Percentiles rank a stretch among this genome's conserved stretches.
phyloP scores from a whole-genome alignment of 495 filamentous ascomycete genomes.

The Penicillium taxi region DNA sequence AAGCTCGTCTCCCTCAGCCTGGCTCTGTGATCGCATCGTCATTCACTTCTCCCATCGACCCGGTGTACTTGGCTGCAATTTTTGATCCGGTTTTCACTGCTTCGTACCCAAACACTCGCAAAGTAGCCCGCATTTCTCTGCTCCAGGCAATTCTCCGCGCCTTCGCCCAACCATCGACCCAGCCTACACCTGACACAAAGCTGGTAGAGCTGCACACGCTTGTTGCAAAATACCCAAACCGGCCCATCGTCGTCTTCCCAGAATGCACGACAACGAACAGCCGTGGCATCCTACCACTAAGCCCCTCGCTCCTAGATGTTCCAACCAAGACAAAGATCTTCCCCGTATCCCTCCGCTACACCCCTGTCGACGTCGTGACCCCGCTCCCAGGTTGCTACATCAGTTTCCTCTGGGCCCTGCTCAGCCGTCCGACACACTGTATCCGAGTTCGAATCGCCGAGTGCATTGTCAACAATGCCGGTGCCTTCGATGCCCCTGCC shows the following conservation, averaged over 20 bases:
- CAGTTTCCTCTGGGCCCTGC: constrained; percentile 73
- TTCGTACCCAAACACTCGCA: constrained; percentile 62
- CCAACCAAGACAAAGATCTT: constrained; percentile 66
- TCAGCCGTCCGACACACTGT: constrained; percentile 78
- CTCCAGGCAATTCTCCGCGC: constrained; percentile 65
- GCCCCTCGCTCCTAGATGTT: constrained; percentile 58
- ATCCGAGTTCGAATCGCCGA: constrained; percentile 86
- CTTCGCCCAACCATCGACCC: constrained; percentile 50
- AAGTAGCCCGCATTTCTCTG: constrained; percentile 69
- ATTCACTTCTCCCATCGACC: constrained; percentile 86
- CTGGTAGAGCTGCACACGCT: constrained; percentile 57
- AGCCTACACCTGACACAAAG: constrained; percentile 38
- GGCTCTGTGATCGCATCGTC: constrained; percentile 78
- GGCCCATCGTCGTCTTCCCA: constrained; percentile 77
- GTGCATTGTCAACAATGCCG: constrained; percentile 44
- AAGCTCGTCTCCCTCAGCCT: constrained; percentile 63
- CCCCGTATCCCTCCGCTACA: constrained; percentile 82
- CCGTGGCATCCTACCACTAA: constrained; percentile 77
- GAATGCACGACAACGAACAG: constrained; percentile 94
- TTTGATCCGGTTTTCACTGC: constrained; percentile 92
- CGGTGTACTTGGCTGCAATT: constrained; percentile 90
- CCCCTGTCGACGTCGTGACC: constrained; percentile 81
- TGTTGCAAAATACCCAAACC: constrained; percentile 56
- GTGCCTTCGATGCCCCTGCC: constrained; percentile 8
- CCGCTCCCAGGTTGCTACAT: constrained; percentile 65